Evolutionary conservation across 768 basidiomycete genomes (phyloP), one percentile per base, ranked within the genome.

Genomic region (Boletus sensibilis): DNA sequence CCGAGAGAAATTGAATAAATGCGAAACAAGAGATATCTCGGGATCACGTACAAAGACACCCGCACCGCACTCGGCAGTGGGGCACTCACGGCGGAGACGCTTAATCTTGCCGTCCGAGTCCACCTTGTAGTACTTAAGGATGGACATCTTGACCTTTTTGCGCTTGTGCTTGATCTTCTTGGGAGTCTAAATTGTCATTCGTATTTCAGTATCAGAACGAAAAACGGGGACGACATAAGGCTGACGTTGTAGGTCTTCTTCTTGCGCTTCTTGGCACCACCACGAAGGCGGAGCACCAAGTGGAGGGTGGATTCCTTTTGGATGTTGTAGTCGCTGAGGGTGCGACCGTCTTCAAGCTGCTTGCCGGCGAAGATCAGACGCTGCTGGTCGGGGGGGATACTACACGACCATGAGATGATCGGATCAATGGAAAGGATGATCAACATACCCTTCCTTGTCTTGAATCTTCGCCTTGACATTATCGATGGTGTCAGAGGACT

Each of bases 161-260:
- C 90, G 88, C 86, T 97, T 97, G 83, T 96, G 95, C 88, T 97
- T 98, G 85, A 97, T 87, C 85, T 98, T 98, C 85, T 96, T 97
- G 76, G 94, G 94, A 70, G 94, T 96, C 89, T 91, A 66, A 29
- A 57, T 44, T 14, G 29, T 31, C 42, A 42, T 39, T 27, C 42
- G 40, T 16, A 55, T 14, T 37, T 63, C 43, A 49, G 59, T 38
- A 31, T 57, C 33, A 18, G 52, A 21, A 49, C 21, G 29, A n/a
- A 35, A 16, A 14, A 14, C 14, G 38, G 25, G 49, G 8, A 35
- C 10, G n/a, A 33, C 1, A 20, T 46, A n/a, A 27, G 2, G 79
- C 88, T 48, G 47, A 93, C 91, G 80, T 87, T 94, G 89, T 98
- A 98, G 53, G 93, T 94, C 85, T 98, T 98, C 85, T 98, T 99